Evolutionary conservation across 78 protist species (phyloP).

Genomic region (Diacronema lutheri): DNA sequence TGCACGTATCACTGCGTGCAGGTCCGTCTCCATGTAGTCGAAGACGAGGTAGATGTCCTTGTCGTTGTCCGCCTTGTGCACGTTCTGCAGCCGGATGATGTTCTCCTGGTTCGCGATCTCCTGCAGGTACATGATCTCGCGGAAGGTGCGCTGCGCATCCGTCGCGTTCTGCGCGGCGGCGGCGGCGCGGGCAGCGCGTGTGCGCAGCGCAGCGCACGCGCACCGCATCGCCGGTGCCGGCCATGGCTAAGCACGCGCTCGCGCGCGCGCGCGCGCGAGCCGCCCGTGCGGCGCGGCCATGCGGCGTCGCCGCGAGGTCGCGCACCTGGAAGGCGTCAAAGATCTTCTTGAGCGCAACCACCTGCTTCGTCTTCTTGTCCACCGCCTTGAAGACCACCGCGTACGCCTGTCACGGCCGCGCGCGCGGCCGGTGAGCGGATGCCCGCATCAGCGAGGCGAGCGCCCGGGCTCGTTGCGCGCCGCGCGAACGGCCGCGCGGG

Average conservation of each 20-base stretch:
- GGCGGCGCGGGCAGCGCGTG: not conserved
- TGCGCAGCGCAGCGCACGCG: not conserved
- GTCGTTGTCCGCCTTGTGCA: constrained; percentile 92
- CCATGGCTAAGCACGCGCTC: too few relatives aligned
- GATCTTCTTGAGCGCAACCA: constrained; percentile 95
- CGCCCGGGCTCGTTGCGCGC: not conserved
- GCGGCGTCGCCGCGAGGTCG: too few relatives aligned
- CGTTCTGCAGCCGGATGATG: constrained; percentile 82
- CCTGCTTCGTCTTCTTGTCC: constrained; percentile 67
- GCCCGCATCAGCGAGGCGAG: not conserved
- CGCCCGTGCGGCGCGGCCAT: too few relatives aligned
- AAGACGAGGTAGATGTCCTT: constrained; percentile 95
- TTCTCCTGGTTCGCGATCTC: constrained; percentile 80
- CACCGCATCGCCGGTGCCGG: too few relatives aligned
- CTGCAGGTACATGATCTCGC: constrained; percentile 95
- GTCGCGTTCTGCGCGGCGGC: constrained; percentile 75
- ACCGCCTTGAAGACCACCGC: constrained; percentile 96
- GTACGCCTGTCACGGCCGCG: constrained; percentile 72
- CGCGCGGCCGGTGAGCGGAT: not conserved
- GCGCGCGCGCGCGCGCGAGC: too few relatives aligned
- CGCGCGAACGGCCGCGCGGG: too few relatives aligned
- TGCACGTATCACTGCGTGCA: constrained; percentile 96
- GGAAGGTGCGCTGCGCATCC: constrained; percentile 98
- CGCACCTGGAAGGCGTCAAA: constrained; percentile 89
- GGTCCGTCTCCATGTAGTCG: constrained; percentile 90